Base-by-base conservation (phyloP, 805 yeast species). In the Candida rishiriensis region DNA sequence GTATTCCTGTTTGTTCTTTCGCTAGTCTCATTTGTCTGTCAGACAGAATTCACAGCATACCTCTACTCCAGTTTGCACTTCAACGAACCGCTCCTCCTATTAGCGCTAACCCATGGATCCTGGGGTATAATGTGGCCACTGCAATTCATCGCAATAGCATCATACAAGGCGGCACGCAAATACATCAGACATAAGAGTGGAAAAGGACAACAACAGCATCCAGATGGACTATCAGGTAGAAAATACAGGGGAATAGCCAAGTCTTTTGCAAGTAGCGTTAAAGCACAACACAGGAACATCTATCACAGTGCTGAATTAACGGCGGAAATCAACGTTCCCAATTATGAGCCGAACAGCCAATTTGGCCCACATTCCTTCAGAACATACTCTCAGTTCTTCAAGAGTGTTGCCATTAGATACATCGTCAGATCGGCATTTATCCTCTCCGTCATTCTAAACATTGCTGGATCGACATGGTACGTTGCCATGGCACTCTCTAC, bases 381-480 rank as follows among this genome's bases (percentile, higher is more conserved):
- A 31, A 32, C 45, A 12, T 62, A 60, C 28, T 18, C 44, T 5
- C 53, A 71, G 17, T 74, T 77, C 44, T 43, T 70, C 33, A 46
- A 46, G 9, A 69, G 79, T n/a, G 68, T 69, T 1, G 75, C 85
- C 1, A 58, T 79, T 44, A 58, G 54, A 37, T 78, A 81, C 57
- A 65, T 85, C 12, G 51, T 74, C 32, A 52, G 53, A 33, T 65
- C 72, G 18, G 61, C 78, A 4, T 62, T 71, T 3, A 40, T 73
- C 3, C 66, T 85, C 29, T 73, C 85, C 3, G 29, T 76, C 9
- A 75, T 88, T 7, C 68, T 88, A 48, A 85, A 85, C 15, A 48
- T 79, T 2, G 96, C 95, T 0, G 96, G 95, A 1, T 69, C 77
- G 15, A 78, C 95, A 2, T 88, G 96, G 96, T 88, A 87, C 59